Evolutionary conservation across 495 filamentous ascomycete genomes (phyloP), one percentile per base, ranked within the genome.

Genomic region (Ascobolus immersus): DNA sequence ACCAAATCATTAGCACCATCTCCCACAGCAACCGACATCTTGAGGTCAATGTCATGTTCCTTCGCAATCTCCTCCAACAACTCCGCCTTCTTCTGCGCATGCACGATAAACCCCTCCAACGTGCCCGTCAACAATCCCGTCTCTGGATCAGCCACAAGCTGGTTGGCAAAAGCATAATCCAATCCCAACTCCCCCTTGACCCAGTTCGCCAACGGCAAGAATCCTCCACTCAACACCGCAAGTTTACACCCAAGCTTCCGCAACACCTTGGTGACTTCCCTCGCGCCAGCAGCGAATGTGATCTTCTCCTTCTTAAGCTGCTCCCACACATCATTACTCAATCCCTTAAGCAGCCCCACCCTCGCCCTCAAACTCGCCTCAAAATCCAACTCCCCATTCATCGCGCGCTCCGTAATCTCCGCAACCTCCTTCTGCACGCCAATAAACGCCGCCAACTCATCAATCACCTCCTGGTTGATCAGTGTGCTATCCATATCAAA

Each of bases 401-500:
- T 96, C 19, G 86, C 84, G 12, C 78, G 71, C 29, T 69, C 70
- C 3, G 86, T 96, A 49, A 96, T 92, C 39, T 69, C 62, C 15
- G 68, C 63, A 41, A 79, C 73, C 41, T 68, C 39, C 34, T 64
- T 62, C 42, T 71, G 37, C 10, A 49, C 38, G 9, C 47, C 46
- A 13, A 46, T 28, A 32, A 39, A 49, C 31, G 21, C 67, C 14
- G 86, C 86, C 35, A 96, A 72, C 45, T 93, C 70, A 44, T 96
- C 86, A 45, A 96, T 91, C 15, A 90, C 78, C 57, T 96, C 86
- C 48, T 96, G 79, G 37, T 82, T 67, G 43, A 96, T 93, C 36
- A 96, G 61, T 0, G 86, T 96, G 39, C 73, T 80, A 52, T 96
- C 86, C 86, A 96, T 96, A 48, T 96, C 86, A 44, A 96, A 96